Percentiles rank a stretch among this genome's conserved stretches.
Evolutionary conservation across 2,329 filamentous ascomycete species (phyloP).

Genomic region (Paraphaeosphaeria sporulosa): DNA sequence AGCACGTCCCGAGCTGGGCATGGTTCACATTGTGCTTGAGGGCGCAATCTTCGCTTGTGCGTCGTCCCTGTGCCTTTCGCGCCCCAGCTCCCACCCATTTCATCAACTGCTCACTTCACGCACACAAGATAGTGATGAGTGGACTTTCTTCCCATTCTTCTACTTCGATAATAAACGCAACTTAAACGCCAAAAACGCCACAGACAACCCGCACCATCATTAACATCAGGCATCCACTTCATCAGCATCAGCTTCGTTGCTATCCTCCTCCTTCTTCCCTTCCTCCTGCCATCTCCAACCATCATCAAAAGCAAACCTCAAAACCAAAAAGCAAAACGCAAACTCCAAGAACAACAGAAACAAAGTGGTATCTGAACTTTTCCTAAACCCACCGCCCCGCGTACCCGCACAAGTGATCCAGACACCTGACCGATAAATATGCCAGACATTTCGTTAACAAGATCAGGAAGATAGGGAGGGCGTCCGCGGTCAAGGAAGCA

Average conservation of each 20-base stretch:
- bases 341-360: conserved; percentile 10
- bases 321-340: conserved; percentile 3
- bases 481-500: conserved; percentile 10
- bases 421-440: conserved; percentile 16
- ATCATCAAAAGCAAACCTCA: not conserved
- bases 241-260: not conserved
- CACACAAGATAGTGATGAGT: not conserved
- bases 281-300: no score
- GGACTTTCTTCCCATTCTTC: not conserved
- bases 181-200: not conserved
- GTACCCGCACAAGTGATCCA: conserved; percentile 5
- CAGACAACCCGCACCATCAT: conserved; percentile 2
- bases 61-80: no score
- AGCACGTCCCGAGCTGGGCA: no score
- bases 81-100: no score
- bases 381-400: conserved; percentile 17
- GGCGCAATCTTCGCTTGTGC: no score
- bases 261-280: not conserved
- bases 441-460: conserved; percentile 6
- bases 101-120: no score
- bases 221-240: conserved; percentile 1
- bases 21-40: no score
- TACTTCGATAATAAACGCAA: not conserved
- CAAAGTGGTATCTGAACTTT: conserved; percentile 34
- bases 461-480: not conserved